Evolutionary conservation across 352 stramenopile genomes (phyloP).

Genomic region (Phytopythium ostracodes): DNA sequence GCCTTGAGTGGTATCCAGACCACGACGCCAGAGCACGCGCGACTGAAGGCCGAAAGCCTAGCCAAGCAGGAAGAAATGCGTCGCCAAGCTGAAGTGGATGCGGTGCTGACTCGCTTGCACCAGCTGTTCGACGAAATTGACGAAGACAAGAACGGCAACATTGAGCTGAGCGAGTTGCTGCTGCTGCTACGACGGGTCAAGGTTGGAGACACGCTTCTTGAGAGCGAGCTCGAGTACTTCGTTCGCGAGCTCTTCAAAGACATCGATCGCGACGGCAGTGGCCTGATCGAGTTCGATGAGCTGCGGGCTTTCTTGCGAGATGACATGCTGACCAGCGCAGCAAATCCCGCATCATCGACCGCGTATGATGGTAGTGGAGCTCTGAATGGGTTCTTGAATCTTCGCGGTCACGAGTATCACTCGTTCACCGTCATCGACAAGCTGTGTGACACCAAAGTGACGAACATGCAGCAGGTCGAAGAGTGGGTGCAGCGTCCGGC

Average conservation of each 20-base stretch:
- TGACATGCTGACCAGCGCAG: conserved; percentile 25
- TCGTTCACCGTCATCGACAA: conserved; percentile 56
- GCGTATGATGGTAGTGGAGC: conserved; percentile 42
- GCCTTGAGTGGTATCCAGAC: conserved; percentile 45
- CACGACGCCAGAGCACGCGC: conserved; percentile 58
- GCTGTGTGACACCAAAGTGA: conserved; percentile 53
- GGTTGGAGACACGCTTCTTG: conserved; percentile 54
- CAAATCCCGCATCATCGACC: conserved; percentile 9
- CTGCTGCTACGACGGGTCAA: conserved; percentile 60
- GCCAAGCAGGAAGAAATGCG: conserved; percentile 49
- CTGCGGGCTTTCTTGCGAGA: conserved; percentile 79
- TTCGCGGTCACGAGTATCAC: conserved; percentile 67
- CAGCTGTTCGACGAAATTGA: conserved; percentile 74
- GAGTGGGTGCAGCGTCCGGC: conserved; percentile 39
- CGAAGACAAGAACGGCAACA: conserved; percentile 55
- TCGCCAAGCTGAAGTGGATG: conserved; percentile 49
- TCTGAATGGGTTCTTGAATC: conserved; percentile 54
- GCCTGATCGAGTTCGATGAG: conserved; percentile 94
- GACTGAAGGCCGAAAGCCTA: conserved; percentile 46
- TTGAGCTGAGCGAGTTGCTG: conserved; percentile 60
- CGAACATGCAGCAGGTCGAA: conserved; percentile 38
- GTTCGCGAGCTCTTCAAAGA: conserved; percentile 74
- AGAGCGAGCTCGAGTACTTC: conserved; percentile 63
- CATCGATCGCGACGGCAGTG: conserved; percentile 91
- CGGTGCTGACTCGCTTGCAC: conserved; percentile 46